Base-by-base conservation (phyloP, 1,284 basidiomycete genomes). In the Melampsora medusae region DNA sequence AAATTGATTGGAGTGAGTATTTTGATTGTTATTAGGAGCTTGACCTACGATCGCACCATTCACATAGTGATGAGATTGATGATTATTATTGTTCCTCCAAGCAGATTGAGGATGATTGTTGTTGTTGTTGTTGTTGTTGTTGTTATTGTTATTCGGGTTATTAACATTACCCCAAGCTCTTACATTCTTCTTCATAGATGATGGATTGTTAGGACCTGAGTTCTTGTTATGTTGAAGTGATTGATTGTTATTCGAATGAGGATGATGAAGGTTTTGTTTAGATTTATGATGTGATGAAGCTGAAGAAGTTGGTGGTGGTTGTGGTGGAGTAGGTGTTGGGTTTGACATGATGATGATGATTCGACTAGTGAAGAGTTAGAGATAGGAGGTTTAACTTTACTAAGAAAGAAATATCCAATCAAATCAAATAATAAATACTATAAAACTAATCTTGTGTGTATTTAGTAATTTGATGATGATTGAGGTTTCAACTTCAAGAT, bases 151-250 rank as follows among this genome's bases (percentile, higher is more conserved):
- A n/a, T 56, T 56, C 6, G 19, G 19, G 6, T 56, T 56, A n/a
- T 56, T 56, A 19, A 56, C 6, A n/a, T n/a, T 56, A 56, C 16
- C 17, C 69, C 69, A 71, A 28, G 69, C 59, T 50, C 69, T 46
- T 33, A 49, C 28, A 31, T 71, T 71, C 14, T 71, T 71, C 17
- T 64, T 64, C 59, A 69, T 69, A 9, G 59, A 46, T 60, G 17
- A 56, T 53, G 31, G 9, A 42, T 42, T 4, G 12, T 42, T 42
- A 42, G 38, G 10, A 42, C 6, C 10, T 12, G 38, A 42, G 48
- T 59, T 42, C 17, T 17, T 46, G 22, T 71, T 69, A 50, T n/a
- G 65, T 67, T 50, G 46, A 49, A 35, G 38, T 69, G 49, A 14
- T 38, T 42, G 12, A 22, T 66, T 42, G 33, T 42, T 66, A 5